phyloP scores from a whole-genome alignment of 805 yeast species.

The Millerozyma acaciae region DNA sequence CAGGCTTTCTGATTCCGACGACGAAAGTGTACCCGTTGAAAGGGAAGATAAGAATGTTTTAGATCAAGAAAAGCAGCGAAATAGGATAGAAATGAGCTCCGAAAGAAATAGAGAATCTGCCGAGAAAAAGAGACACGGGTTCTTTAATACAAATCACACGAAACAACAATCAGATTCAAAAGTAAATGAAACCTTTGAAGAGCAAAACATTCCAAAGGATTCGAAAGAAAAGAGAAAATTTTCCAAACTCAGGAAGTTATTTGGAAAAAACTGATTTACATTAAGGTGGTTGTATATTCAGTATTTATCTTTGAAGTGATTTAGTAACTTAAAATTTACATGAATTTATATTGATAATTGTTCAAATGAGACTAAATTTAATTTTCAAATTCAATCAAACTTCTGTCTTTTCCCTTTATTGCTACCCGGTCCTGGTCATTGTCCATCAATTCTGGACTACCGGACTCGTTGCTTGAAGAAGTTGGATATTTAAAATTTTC shows the following conservation, averaged over 20 bases:
- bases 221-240: constrained; percentile 34
- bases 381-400: constrained; percentile 45
- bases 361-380: constrained; percentile 6
- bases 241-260: constrained; percentile 36
- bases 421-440: too few species aligned
- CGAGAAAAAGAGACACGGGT: neutral
- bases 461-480: neutral
- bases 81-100: too few species aligned
- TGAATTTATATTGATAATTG: constrained; percentile 1
- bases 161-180: neutral
- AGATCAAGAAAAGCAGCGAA: neutral
- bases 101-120: neutral
- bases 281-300: neutral
- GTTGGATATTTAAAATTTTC: constrained; percentile 18
- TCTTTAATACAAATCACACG: neutral
- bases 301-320: too few species aligned
- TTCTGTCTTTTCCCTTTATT: constrained; percentile 13
- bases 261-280: constrained; percentile 24
- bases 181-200: constrained; percentile 1
- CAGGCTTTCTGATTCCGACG: constrained; percentile 62
- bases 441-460: too few species aligned
- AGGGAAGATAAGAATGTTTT: neutral
- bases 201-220: neutral
- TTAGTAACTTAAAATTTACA: constrained; percentile 2
- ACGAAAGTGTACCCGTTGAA: constrained; percentile 35